Conservation (phyloP, 1,284 basidiomycete genomes). For the Ganoderma leucocontextum region DNA sequence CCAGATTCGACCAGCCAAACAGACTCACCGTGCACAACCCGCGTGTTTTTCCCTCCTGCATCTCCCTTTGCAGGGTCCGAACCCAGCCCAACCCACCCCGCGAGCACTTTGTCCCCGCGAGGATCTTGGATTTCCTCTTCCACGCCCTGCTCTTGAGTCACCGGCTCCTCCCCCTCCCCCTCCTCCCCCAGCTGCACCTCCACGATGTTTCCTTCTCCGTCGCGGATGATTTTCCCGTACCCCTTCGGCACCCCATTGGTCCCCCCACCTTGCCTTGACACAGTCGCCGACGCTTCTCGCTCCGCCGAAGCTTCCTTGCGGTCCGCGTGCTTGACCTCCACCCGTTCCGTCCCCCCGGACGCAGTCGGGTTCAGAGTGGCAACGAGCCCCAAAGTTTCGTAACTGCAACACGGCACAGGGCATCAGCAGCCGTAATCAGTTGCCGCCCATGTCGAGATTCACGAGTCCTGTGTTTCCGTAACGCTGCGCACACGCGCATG, state of each 20-base stretch:
- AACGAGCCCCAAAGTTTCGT: slow-evolving; percentile 79
- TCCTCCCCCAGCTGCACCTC: slow-evolving; percentile 78
- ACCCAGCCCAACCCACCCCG: slow-evolving; percentile 45
- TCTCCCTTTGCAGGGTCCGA: slow-evolving; percentile 33
- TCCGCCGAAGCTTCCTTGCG: slow-evolving; percentile 17
- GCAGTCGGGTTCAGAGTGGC: slow-evolving; percentile 70
- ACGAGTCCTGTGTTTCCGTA: slow-evolving; percentile 23
- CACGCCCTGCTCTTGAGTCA: slow-evolving; percentile 30
- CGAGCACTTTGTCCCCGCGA: slow-evolving; percentile 40
- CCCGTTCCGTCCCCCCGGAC: slow-evolving; percentile 65
- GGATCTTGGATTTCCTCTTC: slow-evolving; percentile 41
- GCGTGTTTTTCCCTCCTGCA: slow-evolving; percentile 30
- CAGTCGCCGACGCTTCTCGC: slow-evolving; percentile 19
- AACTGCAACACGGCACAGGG: slow-evolving; percentile 56
- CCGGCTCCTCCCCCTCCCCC: slow-evolving; percentile 45
- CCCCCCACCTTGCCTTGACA: slow-evolving; percentile 25
- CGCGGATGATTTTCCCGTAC: slow-evolving; percentile 87
- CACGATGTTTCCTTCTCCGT: slow-evolving; percentile 83
- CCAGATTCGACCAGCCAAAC: slow-evolving; percentile 27
- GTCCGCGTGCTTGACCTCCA: slow-evolving; percentile 19
- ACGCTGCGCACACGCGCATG: slow-evolving; percentile 20
- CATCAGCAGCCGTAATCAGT: slow-evolving; percentile 17
- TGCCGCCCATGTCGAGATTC: slow-evolving; percentile 16
- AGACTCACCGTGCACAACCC: slow-evolving; percentile 46
- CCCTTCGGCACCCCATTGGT: slow-evolving; percentile 62